Percentiles rank a stretch among this genome's conserved stretches.
These are phyloP conservation scores for Rhododendron simsii DNA, from an alignment of 148 eudicot species.

Conservation along the genomic window DNA sequence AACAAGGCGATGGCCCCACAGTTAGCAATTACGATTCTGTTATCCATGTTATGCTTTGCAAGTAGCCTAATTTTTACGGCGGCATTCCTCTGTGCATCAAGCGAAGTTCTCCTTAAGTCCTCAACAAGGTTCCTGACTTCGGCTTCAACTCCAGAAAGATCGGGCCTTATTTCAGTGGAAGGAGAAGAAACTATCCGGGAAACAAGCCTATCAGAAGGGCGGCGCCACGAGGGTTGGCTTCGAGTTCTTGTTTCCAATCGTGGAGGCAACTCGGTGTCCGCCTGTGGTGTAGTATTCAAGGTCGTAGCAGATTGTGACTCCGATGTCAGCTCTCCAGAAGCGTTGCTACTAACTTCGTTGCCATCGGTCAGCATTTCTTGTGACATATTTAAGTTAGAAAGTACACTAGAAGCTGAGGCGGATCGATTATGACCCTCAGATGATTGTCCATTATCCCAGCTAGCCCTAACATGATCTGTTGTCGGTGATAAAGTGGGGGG, in stretches of 20 bases:
- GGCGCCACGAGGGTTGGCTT: conserved; percentile 43
- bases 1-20: conserved; percentile 60
- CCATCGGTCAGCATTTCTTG: conserved; percentile 32
- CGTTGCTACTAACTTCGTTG: conserved; percentile 44
- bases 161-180: conserved; percentile 36
- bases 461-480: conserved; percentile 29
- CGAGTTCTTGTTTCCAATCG: conserved; percentile 47
- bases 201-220: conserved; percentile 43
- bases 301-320: conserved; percentile 36
- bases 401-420: conserved; percentile 40
- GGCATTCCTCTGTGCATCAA: conserved; percentile 57
- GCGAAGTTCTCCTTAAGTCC: conserved; percentile 45
- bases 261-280: conserved; percentile 34
- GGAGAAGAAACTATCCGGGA: conserved; percentile 49
- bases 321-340: conserved; percentile 38
- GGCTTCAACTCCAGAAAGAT: conserved; percentile 42
- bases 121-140: conserved; percentile 50
- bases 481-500: conserved; percentile 38
- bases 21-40: conserved; percentile 63
- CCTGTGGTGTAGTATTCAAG: conserved; percentile 12
- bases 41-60: conserved; percentile 77
- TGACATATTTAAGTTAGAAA: conserved; percentile 37
- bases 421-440: conserved; percentile 38
- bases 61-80: conserved; percentile 57
- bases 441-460: conserved; percentile 30